Percentiles rank a stretch among this genome's conserved stretches.
These are phyloP conservation scores for Wallacemonas sp. DNA, from an alignment of 208 protist genomes.

Conservation along the genomic window DNA sequence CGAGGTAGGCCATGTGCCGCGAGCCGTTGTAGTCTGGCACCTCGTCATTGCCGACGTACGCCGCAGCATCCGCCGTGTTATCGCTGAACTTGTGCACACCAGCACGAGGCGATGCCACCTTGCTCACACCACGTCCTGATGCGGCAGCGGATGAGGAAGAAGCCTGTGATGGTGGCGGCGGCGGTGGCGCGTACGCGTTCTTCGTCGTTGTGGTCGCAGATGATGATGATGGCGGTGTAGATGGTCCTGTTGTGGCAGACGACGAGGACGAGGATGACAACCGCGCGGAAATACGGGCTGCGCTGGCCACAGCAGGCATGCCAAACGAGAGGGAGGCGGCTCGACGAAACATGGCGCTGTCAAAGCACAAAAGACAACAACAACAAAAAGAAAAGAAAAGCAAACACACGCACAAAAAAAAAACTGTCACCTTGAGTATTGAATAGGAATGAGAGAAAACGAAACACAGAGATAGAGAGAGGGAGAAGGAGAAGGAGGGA, in stretches of 20 bases:
- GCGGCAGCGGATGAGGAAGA: background rate
- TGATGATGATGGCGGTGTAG: background rate
- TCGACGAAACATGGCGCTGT: background rate
- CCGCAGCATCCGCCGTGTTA: slow-evolving; percentile 62
- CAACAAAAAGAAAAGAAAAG: background rate
- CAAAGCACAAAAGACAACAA: no score
- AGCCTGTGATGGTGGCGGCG: background rate
- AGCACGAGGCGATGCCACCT: background rate
- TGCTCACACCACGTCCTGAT: background rate
- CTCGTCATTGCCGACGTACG: slow-evolving; percentile 49
- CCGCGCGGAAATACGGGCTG: background rate
- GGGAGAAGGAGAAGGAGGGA: background rate
- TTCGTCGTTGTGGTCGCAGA: background rate
- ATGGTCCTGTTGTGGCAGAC: background rate
- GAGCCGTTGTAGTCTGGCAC: slow-evolving; percentile 56
- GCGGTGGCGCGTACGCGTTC: background rate
- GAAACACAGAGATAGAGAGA: background rate
- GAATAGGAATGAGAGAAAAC: background rate
- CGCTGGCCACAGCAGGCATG: background rate
- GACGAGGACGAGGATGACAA: background rate
- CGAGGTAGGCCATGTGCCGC: slow-evolving; percentile 52
- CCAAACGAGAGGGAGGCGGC: background rate
- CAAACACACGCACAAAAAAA: background rate
- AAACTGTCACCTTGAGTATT: background rate
- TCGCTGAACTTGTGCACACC: slow-evolving; percentile 54